A percentile compares a stretch with the other conserved stretches of the same genome.
These are phyloP conservation scores for Clohesyomyces aquaticus DNA, from an alignment of 495 filamentous ascomycete genomes.

Conservation along the genomic window DNA sequence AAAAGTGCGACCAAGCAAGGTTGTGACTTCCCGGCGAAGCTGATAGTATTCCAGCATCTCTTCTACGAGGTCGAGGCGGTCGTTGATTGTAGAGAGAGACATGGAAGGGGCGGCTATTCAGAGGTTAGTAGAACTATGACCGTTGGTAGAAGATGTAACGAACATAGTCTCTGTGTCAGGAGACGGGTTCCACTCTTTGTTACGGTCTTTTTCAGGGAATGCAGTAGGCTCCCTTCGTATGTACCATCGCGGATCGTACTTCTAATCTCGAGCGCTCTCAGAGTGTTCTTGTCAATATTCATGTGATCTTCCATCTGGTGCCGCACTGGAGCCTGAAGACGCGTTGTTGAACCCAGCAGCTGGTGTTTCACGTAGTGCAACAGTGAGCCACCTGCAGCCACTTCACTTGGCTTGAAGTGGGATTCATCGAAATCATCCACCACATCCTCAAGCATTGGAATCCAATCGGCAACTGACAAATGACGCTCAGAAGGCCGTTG, in stretches of 20 bases:
- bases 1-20: constrained; percentile 73
- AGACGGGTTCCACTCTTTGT: constrained; percentile 89
- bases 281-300: constrained; percentile 86
- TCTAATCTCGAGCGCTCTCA: constrained; percentile 87
- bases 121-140: neutral
- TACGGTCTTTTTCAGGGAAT: constrained; percentile 83
- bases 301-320: constrained; percentile 75
- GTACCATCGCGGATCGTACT: constrained; percentile 75
- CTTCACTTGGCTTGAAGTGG: constrained; percentile 57
- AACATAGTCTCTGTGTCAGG: constrained; percentile 80
- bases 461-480: constrained; percentile 68
- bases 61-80: constrained; percentile 79
- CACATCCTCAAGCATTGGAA: constrained; percentile 72
- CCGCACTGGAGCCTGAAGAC: constrained; percentile 79
- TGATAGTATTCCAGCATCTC: constrained; percentile 64
- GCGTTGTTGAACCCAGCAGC: constrained; percentile 77
- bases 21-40: constrained; percentile 67
- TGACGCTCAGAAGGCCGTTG: constrained; percentile 52
- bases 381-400: constrained; percentile 71
- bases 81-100: constrained; percentile 75
- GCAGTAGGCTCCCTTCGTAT: constrained; percentile 80
- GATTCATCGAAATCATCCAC: constrained; percentile 48
- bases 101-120: constrained; percentile 75
- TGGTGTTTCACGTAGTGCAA: constrained; percentile 81
- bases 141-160: constrained; percentile 21